Evolutionary conservation across 2,329 filamentous ascomycete genomes (phyloP), one percentile per base, ranked within the genome.

Genomic region (Pseudomassariella vexata): DNA sequence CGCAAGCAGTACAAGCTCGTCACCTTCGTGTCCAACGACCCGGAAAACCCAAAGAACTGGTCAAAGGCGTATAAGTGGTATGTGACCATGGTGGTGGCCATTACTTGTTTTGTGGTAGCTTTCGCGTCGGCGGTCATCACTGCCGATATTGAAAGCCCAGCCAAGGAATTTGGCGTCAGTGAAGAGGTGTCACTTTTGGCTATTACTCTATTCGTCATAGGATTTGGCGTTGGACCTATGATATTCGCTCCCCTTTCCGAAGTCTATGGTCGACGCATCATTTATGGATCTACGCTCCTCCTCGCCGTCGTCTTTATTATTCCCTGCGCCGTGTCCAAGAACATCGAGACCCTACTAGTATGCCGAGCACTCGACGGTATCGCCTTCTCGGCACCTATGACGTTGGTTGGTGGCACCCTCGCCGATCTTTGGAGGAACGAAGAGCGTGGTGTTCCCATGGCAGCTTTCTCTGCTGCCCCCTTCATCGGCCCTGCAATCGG

Each of bases 41-140:
- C 76, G 0, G 82, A 80, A 42, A 90, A 90, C 49, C 85, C 86
- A 1, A 90, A 90, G 68, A 92, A 90, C 57, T 92, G 84, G 84
- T 76, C 72, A 35, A 87, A 86, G 56, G 64, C 60, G 1, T 82
- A 66, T 56, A 92, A 89, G 59, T 90, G 85, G 85, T 85, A 81
- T 49, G 81, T 76, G 50, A 95, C 87, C 16, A 87, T 94, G 81
- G 77, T 86, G 11, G 85, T 94, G 0, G 83, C 87, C 2, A 41
- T 74, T 15, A 85, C 81, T 2, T 86, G 82, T 49, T 86, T 87
- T 50, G 79, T 84, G 24, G 82, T 85, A 26, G 79, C 82, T 0
- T 76, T 86, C 36, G 66, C 68, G 16, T 86, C 80, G 29, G 77
- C 79, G 31, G 80, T 94, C 43, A 79, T 94, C 51, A 94, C 87